Conservation (phyloP, 2,329 filamentous ascomycete species). For the Hyphodiscus sp. region DNA sequence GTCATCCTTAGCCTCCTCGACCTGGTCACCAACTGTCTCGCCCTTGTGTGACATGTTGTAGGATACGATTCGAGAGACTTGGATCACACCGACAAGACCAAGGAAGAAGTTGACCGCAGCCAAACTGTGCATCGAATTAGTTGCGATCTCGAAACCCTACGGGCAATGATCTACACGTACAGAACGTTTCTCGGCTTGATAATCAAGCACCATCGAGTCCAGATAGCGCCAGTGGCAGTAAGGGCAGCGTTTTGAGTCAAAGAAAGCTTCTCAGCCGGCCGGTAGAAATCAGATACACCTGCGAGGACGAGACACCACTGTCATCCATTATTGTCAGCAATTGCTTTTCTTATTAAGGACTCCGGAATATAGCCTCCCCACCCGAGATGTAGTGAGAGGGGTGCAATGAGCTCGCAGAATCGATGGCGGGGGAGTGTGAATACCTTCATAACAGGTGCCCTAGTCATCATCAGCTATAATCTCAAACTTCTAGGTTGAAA, state of each 20-base stretch:
- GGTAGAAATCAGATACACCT: constrained; percentile 83
- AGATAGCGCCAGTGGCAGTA: constrained; percentile 87
- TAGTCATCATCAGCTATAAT: constrained; percentile 31
- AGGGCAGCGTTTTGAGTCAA: constrained; percentile 88
- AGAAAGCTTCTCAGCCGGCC: constrained; percentile 87
- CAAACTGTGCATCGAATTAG: constrained; percentile 45
- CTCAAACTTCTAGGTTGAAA: not conserved
- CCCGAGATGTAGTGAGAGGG: not conserved
- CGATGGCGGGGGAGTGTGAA: constrained; percentile 7
- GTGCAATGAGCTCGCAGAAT: not conserved
- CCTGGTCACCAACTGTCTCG: constrained; percentile 26
- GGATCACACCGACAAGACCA: constrained; percentile 75
- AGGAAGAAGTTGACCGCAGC: constrained; percentile 98
- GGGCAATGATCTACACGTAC: constrained; percentile 40
- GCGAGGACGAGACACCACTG: constrained; percentile 91
- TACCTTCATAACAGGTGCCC: constrained; percentile 91
- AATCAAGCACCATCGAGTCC: constrained; percentile 98
- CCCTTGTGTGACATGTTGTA: constrained; percentile 58
- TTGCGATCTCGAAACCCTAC: not conserved
- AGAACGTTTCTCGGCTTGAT: constrained; percentile 92
- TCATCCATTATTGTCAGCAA: constrained; percentile 8
- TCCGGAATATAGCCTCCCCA: not conserved
- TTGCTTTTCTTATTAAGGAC: not conserved
- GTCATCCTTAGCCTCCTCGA: constrained; percentile 20
- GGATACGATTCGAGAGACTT: constrained; percentile 69